A percentile compares a stretch with the other conserved stretches of the same genome.
phyloP scores from a whole-genome alignment of 495 filamentous ascomycete species.

The Lasiosphaeria ovina region DNA sequence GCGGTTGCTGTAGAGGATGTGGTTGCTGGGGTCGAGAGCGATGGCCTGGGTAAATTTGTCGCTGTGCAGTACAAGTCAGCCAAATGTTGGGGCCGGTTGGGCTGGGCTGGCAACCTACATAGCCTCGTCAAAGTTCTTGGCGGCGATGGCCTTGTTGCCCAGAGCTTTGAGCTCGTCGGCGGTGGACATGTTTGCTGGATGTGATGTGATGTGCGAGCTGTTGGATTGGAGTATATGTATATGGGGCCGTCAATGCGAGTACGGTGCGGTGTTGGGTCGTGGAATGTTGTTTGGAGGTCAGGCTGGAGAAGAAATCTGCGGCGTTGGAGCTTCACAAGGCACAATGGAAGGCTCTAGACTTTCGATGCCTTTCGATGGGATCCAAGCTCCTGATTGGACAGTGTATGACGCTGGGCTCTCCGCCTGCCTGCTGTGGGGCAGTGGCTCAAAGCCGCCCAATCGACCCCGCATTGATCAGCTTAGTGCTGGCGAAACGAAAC shows the following conservation, averaged over 20 bases:
- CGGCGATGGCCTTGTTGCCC: slow-evolving; percentile 96
- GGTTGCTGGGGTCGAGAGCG: slow-evolving; percentile 80
- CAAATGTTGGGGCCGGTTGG: background rate
- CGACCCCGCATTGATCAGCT: too few relatives aligned
- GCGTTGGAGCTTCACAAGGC: slow-evolving; percentile 10
- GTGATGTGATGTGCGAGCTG: background rate
- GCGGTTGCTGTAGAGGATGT: slow-evolving; percentile 96
- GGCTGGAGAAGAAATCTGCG: slow-evolving; percentile 17
- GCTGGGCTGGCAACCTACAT: slow-evolving; percentile 62
- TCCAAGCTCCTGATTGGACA: slow-evolving; percentile 26
- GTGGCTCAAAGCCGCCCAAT: too few relatives aligned
- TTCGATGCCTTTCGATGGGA: slow-evolving; percentile 35
- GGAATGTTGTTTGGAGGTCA: slow-evolving; percentile 1
- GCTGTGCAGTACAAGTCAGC: slow-evolving; percentile 42
- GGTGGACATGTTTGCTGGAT: slow-evolving; percentile 39
- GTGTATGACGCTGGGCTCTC: too few relatives aligned
- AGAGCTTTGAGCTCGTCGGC: slow-evolving; percentile 80
- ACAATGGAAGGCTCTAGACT: slow-evolving; percentile 33
- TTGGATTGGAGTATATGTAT: background rate
- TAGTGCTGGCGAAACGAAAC: too few relatives aligned
- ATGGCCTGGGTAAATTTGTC: slow-evolving; percentile 94
- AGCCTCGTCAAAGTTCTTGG: slow-evolving; percentile 92
- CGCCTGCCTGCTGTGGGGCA: too few relatives aligned
- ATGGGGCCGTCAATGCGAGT: slow-evolving; percentile 3
- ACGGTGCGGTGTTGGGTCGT: background rate